A percentile compares a stretch with the other conserved stretches of the same genome.
Conservation (phyloP, 495 filamentous ascomycete species). For the Penicillium alfredii region DNA sequence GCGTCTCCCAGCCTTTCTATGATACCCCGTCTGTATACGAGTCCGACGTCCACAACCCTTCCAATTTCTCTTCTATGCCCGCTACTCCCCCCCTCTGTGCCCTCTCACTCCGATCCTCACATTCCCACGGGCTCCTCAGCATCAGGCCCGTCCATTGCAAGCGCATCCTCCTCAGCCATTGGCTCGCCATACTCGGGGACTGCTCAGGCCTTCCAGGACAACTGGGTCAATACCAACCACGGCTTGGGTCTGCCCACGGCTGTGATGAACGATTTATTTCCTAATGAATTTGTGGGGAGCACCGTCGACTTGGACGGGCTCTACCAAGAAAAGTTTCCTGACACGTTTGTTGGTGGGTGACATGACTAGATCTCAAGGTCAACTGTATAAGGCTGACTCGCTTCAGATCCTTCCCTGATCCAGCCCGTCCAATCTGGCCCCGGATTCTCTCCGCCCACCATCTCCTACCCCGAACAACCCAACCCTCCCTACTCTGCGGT, state of each 20-base stretch:
- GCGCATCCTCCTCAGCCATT: conserved; percentile 71
- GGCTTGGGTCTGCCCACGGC: conserved; percentile 65
- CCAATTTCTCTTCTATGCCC: conserved; percentile 32
- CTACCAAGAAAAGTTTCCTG: conserved; percentile 53
- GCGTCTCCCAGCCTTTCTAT: conserved; percentile 25
- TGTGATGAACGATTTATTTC: conserved; percentile 55
- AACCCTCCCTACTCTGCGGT: conserved; percentile 19
- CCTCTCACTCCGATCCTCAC: conserved; percentile 37
- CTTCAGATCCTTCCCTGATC: conserved; percentile 55
- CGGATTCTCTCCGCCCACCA: conserved; percentile 25
- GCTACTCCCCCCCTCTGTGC: conserved; percentile 30
- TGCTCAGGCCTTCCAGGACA: conserved; percentile 51
- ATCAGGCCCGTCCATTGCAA: conserved; percentile 63
- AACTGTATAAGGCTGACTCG: not conserved
- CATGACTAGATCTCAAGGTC: not conserved
- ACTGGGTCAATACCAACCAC: conserved; percentile 56
- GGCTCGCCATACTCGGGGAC: conserved; percentile 72
- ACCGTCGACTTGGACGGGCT: conserved; percentile 32
- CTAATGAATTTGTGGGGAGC: conserved; percentile 39
- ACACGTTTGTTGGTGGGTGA: conserved; percentile 80
- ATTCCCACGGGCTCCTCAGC: conserved; percentile 63
- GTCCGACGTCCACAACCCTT: conserved; percentile 25
- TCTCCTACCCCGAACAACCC: conserved; percentile 31
- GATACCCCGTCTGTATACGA: conserved; percentile 24
- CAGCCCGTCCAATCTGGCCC: conserved; percentile 36